Base-by-base conservation (phyloP, 2,329 filamentous ascomycete genomes). In the Remersonia thermophila region DNA sequence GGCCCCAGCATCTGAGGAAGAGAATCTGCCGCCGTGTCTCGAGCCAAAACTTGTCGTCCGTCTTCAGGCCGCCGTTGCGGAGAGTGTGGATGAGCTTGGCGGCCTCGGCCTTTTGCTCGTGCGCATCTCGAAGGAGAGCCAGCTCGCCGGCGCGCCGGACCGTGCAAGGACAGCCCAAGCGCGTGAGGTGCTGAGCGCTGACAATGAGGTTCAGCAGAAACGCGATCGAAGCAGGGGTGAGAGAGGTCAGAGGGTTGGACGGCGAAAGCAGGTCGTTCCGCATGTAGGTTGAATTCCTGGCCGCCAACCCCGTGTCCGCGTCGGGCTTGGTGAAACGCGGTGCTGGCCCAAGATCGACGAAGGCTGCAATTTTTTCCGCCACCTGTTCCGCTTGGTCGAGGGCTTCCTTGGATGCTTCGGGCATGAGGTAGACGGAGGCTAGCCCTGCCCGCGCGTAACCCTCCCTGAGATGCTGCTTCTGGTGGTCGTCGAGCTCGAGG, bases 1-100 rank as follows among this genome's bases (percentile, higher is more conserved):
- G 65, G 25, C 77, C 77, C 82, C 82, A 87, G 49, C 71, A 69
- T 51, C 77, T 74, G 20, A 89, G 63, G 83, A 83, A 89, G 3
- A 85, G 53, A 7, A 87, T 56, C 47, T 79, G 75, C 29, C 69
- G 69, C 39, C 81, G 68, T 10, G 71, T 67, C 36, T 61, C 64
- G 17, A 66, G 59, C 78, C 79, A 83, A 42, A 71, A 73, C 25
- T 65, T 65, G 40, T 83, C 77, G 36, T 83, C 75, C 26, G 66
- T 68, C 41, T 69, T 74, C 2, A 69, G 60, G 10, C 63, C 62
- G 37, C 65, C 65, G 32, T 56, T 59, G 33, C 61, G 53, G 15
- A 79, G 50, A 2, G 60, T 57, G 41, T 70, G 67, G 35, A 84
- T 60, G n/a, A 80, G 60, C 43, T 69, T 75, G 13, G 65, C 55